Evolutionary conservation across 2,329 filamentous ascomycete genomes (phyloP), one percentile per base, ranked within the genome.

Genomic region (Fusarium guadeloupense): DNA sequence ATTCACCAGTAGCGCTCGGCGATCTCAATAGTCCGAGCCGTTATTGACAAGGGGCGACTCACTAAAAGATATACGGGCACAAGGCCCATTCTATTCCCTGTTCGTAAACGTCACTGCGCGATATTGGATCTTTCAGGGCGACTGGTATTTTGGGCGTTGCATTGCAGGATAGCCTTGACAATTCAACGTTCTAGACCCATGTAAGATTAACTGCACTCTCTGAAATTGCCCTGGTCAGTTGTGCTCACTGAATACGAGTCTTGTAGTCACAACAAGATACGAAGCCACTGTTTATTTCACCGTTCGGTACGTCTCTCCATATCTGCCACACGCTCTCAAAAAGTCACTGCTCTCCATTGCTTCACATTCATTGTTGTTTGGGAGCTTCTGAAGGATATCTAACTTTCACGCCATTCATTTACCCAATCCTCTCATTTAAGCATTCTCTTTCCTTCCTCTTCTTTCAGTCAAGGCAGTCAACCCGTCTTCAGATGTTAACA

Each of bases 221-320:
- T 31, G 13, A 31, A 31, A 31, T 31, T 31, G 6, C 5, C 14
- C 8, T n/a, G 13, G 28, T 14, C 14, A 31, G 14, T n/a, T 6
- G 14, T 31, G 13, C 14, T 30, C 12, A 13, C n/a, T 12, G 14
- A 59, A 59, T 59, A 59, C 55, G 54, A 59, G 40, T 35, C 25
- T 35, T 21, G 30, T 21, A 33, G 37, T 26, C 31, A 39, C 20
- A 21, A 9, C 13, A 38, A 9, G 31, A 25, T 26, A n/a, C 37
- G 5, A 28, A 20, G 9, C 34, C 13, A 12, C 9, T 6, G 28
- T 19, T 35, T 50, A 33, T 38, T 39, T 17, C 17, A 17, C 38
- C 25, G 17, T 17, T 25, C 23, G 13, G 37, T 6, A 10, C 19
- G 21, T 14, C 20, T 21, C 21, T 12, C 17, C 21, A 34, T 56